Conservation (phyloP, 208 protist genomes). For the Paratrypanosoma confusum region DNA sequence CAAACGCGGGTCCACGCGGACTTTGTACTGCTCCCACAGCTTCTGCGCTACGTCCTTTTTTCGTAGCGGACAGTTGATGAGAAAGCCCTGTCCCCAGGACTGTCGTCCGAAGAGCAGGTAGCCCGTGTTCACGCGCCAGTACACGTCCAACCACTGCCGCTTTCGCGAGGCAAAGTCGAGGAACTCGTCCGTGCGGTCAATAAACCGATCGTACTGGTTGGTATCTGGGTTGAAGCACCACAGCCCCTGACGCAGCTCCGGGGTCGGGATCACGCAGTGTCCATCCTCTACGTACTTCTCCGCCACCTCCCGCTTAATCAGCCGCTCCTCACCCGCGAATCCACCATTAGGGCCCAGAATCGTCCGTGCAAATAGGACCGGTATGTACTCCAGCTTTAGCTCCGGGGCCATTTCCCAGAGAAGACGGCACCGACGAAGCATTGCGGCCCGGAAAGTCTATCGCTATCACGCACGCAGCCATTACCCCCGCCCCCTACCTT, state of each 20-base stretch:
- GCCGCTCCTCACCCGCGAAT: constrained; percentile 83
- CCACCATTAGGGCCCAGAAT: constrained; percentile 82
- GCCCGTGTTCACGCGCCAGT: constrained; percentile 89
- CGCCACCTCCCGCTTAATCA: constrained; percentile 83
- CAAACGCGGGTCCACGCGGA: constrained; percentile 72
- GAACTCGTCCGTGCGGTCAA: constrained; percentile 82
- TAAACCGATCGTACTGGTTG: constrained; percentile 74
- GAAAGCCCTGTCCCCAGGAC: constrained; percentile 83
- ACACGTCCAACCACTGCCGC: constrained; percentile 87
- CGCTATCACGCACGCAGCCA: constrained; percentile 2
- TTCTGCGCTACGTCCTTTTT: constrained; percentile 85
- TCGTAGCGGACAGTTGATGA: constrained; percentile 82
- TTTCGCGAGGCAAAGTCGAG: constrained; percentile 86
- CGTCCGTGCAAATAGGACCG: constrained; percentile 78
- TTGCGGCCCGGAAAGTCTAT: constrained; percentile 5
- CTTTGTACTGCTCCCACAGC: constrained; percentile 89
- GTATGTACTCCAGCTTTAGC: constrained; percentile 81
- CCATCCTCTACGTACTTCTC: constrained; percentile 70
- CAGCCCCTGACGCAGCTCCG: constrained; percentile 57
- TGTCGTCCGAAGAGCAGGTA: constrained; percentile 83
- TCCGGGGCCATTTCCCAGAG: constrained; percentile 77
- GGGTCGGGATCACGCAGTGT: constrained; percentile 47
- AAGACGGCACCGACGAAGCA: constrained; percentile 58
- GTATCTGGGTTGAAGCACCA: constrained; percentile 88
- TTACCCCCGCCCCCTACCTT: too few species aligned